Evolutionary conservation across 2,329 filamentous ascomycete species (phyloP), one percentile per base, ranked within the genome.

Genomic region (Fusarium cicatricum): DNA sequence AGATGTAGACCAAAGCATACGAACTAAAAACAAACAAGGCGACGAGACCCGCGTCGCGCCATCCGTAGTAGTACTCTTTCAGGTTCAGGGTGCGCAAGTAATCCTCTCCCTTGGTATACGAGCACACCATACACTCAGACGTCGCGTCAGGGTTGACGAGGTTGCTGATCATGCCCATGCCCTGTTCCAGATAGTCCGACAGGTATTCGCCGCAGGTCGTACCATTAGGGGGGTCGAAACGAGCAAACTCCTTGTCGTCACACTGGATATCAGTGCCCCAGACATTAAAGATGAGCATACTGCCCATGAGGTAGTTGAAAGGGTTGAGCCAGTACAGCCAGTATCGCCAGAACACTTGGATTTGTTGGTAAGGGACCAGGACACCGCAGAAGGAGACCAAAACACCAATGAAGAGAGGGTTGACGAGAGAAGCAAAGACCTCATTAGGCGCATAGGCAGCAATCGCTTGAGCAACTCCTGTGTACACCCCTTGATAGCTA

Each of bases 321-420:
- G 84, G 85, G 63, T 87, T 83, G 14, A 85, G 67, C 46, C 77
- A 86, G 73, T 86, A 87, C 5, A 89, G 81, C 85, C 86, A 90
- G 60, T 81, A 82, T 19, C 78, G 76, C 90, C 90, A 92, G 72
- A 92, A 92, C 1, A 72, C 64, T 9, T 85, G 82, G 17, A 92
- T 80, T 21, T 81, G 80, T 0, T 66, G 66, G 60, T 88, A 90
- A 0, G 89, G 89, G 0, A 92, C 89, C 5, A 91, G 78, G 2
- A 92, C 88, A 58, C 90, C 90, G 64, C 89, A 92, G 77, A 93
- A 92, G 1, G 82, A 84, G 9, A 91, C 80, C 3, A 91, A 77
- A 34, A 85, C 71, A 67, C 81, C 78, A 50, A 87, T 74, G 11
- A 87, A 46, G 1, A 87, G 67, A 0, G 84, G 84, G 59, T 86